A percentile compares a stretch with the other conserved stretches of the same genome.
Conservation (phyloP, 805 yeast species). For the Spathaspora arborariae region DNA sequence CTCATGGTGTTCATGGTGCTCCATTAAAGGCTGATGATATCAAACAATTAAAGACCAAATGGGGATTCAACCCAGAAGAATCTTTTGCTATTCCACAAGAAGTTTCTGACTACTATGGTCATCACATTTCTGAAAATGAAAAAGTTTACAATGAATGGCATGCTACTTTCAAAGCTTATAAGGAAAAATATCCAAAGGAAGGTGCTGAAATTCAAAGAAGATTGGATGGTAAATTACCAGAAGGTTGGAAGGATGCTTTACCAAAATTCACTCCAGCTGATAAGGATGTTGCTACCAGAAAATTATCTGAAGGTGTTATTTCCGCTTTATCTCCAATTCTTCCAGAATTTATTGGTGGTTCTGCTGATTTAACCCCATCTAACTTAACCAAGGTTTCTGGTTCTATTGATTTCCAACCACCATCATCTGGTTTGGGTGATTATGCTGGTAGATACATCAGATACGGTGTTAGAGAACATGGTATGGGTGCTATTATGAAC, state of each 20-base stretch:
- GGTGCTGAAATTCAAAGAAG: constrained; percentile 82
- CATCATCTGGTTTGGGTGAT: constrained; percentile 72
- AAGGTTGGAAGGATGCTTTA: constrained; percentile 69
- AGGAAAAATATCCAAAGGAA: constrained; percentile 65
- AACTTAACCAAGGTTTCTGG: constrained; percentile 86
- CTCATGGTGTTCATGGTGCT: constrained; percentile 93
- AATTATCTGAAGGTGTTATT: constrained; percentile 81
- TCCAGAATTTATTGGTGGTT: constrained; percentile 95
- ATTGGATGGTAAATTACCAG: constrained; percentile 73
- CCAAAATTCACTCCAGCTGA: constrained; percentile 80
- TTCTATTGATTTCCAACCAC: constrained; percentile 91
- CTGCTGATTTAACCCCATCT: constrained; percentile 97
- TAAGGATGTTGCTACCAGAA: constrained; percentile 88
- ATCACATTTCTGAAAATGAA: constrained; percentile 59
- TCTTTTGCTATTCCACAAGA: constrained; percentile 77
- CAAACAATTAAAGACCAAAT: constrained; percentile 74
- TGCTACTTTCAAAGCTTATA: constrained; percentile 55
- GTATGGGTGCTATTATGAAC: constrained; percentile 97
- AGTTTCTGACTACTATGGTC: constrained; percentile 66
- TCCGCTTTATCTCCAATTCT: constrained; percentile 55
- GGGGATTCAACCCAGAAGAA: constrained; percentile 87
- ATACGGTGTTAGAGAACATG: constrained; percentile 99
- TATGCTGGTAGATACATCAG: constrained; percentile 92
- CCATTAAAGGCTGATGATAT: constrained; percentile 93
- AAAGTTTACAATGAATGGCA: constrained; percentile 76